Evolutionary conservation across 306 rosid genomes (phyloP), one percentile per base, ranked within the genome.

Genomic region (Morella rubra): DNA sequence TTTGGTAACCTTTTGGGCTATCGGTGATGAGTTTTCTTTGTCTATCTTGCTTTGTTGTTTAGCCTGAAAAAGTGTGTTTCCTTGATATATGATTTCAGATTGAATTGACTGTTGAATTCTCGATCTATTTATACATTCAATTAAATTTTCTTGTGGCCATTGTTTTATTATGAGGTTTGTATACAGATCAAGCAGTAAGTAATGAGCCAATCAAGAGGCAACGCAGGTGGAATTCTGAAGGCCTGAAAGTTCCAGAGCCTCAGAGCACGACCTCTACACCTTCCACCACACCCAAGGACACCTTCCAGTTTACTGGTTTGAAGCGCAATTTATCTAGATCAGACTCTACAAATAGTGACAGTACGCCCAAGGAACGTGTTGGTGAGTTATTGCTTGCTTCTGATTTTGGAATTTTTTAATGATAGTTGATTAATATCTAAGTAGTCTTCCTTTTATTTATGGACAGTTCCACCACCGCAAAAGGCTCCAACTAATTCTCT

Each of bases 141-240:
- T 73, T 73, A 44, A 20, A 56, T 49, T 16, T 40, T 65, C 20
- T 11, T 68, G 4, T 73, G 66, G 3, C 32, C 65, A 6, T 41
- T 72, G 69, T 78, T 51, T 52, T 82, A 64, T 72, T 47, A 69
- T 58, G 46, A 49, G 42, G 44, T 80, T 45, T 77, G 51, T 59
- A 71, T 9, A 67, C 86, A 89, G 98, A 93, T 75, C 92, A 87
- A 83, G 75, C 80, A 58, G 73, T 67, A 80, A 90, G 77, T 81
- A 87, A 40, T 77, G 98, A 96, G 84, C 91, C 97, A 54, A 56
- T 81, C 44, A 96, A 96, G 87, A 89, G 98, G 91, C 94, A 87
- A 76, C 96, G 99, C 13, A 87, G 93, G 87, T 96, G 99, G 99
- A 91, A 84, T 73, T 46, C 87, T 80, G 99, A 91, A 73, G 74